These are phyloP conservation scores for Syncephalastrum racemosum DNA, from an alignment of 371 early-diverging fungal species.

Conservation along the genomic window DNA sequence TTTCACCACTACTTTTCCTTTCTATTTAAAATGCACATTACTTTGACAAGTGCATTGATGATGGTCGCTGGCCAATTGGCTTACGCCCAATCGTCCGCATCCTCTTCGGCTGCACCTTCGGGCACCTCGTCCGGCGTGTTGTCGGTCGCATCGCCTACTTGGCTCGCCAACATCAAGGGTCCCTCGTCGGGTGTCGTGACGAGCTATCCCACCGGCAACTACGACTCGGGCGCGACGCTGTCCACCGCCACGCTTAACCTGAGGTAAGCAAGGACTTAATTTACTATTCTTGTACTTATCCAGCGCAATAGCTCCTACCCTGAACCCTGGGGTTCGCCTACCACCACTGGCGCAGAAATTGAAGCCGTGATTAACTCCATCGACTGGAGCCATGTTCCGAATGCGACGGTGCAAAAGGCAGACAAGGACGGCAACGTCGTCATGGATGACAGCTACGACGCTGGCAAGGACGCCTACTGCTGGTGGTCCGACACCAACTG, in stretches of 20 bases:
- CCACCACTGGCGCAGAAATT: conserved; percentile 32
- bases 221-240: conserved; percentile 22
- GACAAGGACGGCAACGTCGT: conserved; percentile 18
- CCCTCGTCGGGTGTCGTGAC: conserved; percentile 28
- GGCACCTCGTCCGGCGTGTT: conserved; percentile 23
- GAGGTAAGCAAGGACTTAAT: no score
- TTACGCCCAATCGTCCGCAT: conserved; percentile 2
- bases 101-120: conserved; percentile 9
- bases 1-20: no score
- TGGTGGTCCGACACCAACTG: conserved; percentile 53
- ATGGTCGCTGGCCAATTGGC: conserved; percentile 1
- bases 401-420: conserved; percentile 31
- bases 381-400: conserved; percentile 49
- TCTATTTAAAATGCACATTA: no score
- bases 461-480: conserved; percentile 37
- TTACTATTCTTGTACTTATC: no score
- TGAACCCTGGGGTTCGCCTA: conserved; percentile 35
- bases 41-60: no score
- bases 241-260: conserved; percentile 22
- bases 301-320: conserved; percentile 27
- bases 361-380: conserved; percentile 39
- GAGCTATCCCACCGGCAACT: conserved; percentile 34
- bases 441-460: conserved; percentile 24
- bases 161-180: conserved; percentile 33
- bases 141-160: conserved; percentile 41